Percentiles rank a stretch among this genome's conserved stretches.
These are phyloP conservation scores for Euphorbia schlechtendalii DNA, from an alignment of 441 rosid species.

Conservation along the genomic window DNA sequence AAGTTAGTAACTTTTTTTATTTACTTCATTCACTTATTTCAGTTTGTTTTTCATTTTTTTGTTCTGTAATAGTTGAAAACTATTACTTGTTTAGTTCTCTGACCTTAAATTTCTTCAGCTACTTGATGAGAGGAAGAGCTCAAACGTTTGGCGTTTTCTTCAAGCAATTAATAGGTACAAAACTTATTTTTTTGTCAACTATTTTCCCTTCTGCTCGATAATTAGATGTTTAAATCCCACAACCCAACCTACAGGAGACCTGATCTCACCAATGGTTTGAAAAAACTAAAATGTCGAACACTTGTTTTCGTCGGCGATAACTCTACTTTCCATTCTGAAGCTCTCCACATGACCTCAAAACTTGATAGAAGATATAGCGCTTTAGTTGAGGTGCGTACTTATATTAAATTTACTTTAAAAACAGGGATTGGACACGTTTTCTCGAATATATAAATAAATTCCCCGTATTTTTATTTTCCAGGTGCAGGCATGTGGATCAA, in stretches of 20 bases:
- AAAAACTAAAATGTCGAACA: constrained; percentile 62
- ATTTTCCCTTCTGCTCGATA: background rate
- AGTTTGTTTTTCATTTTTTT: background rate
- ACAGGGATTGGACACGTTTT: background rate
- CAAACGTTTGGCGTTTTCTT: constrained; percentile 59
- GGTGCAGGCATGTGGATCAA: constrained; percentile 91
- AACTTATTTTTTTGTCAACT: background rate
- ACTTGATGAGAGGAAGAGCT: constrained; percentile 70
- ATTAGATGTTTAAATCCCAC: constrained; percentile 9
- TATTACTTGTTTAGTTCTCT: constrained; percentile 12
- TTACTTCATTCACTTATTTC: background rate
- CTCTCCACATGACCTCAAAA: constrained; percentile 69
- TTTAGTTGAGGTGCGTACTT: constrained; percentile 68
- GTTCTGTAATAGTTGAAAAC: background rate
- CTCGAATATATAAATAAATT: background rate
- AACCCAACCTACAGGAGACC: constrained; percentile 48
- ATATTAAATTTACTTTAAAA: background rate
- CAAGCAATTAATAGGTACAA: constrained; percentile 67
- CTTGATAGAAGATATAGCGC: constrained; percentile 74
- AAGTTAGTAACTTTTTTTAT: constrained; percentile 35
- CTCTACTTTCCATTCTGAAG: constrained; percentile 73
- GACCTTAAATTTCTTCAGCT: constrained; percentile 36
- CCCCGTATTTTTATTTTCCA: constrained; percentile 18
- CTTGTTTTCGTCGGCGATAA: constrained; percentile 78
- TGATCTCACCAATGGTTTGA: constrained; percentile 57